Evolutionary conservation across 306 rosid genomes (phyloP).

Genomic region (Myrica gale): DNA sequence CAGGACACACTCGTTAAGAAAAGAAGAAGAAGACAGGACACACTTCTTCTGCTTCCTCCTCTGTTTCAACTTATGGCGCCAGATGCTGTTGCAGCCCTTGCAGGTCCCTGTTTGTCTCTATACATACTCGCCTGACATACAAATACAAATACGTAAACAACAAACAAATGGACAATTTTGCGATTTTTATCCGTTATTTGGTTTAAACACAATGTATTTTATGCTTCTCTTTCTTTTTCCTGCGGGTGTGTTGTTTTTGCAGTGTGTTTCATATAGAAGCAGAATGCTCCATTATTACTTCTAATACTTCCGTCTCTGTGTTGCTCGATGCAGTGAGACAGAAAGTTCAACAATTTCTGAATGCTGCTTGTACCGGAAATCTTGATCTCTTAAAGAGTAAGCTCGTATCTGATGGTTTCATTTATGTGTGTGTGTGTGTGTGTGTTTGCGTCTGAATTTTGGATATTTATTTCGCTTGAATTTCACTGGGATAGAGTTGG

Average conservation of each 20-base stretch:
- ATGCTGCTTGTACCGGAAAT: slow-evolving; percentile 76
- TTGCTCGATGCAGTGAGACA: slow-evolving; percentile 58
- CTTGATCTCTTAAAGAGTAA: slow-evolving; percentile 82
- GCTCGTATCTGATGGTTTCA: background rate
- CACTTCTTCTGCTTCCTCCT: too few relatives aligned
- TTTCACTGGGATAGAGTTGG: slow-evolving; percentile 50
- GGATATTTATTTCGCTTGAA: slow-evolving; percentile 10
- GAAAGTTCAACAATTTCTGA: slow-evolving; percentile 74
- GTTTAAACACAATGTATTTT: too few relatives aligned
- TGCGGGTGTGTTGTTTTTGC: background rate
- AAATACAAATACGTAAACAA: background rate
- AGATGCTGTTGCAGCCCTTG: too few relatives aligned
- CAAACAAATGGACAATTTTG: too few relatives aligned
- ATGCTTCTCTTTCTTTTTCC: background rate
- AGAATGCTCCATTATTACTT: background rate
- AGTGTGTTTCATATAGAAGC: background rate
- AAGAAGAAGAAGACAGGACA: too few relatives aligned
- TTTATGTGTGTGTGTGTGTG: background rate
- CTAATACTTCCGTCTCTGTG: background rate
- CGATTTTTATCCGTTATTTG: too few relatives aligned
- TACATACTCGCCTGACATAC: too few relatives aligned
- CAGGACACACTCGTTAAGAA: too few relatives aligned
- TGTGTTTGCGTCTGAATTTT: background rate
- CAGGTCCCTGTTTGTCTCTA: too few relatives aligned
- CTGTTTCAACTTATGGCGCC: too few relatives aligned